Evolutionary conservation across 2,329 filamentous ascomycete genomes (phyloP), one percentile per base, ranked within the genome.

Genomic region (Dothiorella sarmentorum): DNA sequence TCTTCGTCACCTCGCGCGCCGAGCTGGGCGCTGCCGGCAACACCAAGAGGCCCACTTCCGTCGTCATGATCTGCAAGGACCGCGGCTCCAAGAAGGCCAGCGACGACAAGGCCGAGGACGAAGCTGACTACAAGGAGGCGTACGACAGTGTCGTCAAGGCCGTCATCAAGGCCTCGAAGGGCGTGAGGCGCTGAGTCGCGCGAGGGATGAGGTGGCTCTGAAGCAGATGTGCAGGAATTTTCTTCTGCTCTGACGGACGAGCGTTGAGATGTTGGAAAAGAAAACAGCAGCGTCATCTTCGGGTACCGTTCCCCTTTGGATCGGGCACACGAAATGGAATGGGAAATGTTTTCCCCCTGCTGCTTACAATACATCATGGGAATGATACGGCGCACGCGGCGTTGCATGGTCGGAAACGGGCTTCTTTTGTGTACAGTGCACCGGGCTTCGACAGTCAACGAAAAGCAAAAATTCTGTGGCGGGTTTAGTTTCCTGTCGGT

Each of bases 11-110:
- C 61, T 95, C 89, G 69, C 88, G 94, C 67, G 93, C 91, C 62
- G 93, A 97, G 79, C 85, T 99, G 60, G 94, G 94, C 70, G 90
- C 90, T 66, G 93, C 94, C 3, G 92, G 92, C 61, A 89, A 88
- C 75, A 99, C 94, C 51, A 99, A 97, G 86, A 83, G 94, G 63
- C 94, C 94, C 52, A 99, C 94, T 33, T 95, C 89, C 73, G 94
- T 99, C 58, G 91, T 97, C 67, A 96, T 99, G 91, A 85, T 87
- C 51, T 76, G 75, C 53, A 80, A 80, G 66, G 75, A 78, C 26
- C 74, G 75, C 37, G 73, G 74, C 61, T 79, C 78, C 69, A 79
- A 77, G 75, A 80, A 80, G 63, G 73, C 70, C 40, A 73, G 75
- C 63, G 74, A 74, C n/a, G 74, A 74, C 18, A 77, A 75, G 37